Evolutionary conservation across 345 rosid species (phyloP).

Genomic region (Acer campestre): DNA sequence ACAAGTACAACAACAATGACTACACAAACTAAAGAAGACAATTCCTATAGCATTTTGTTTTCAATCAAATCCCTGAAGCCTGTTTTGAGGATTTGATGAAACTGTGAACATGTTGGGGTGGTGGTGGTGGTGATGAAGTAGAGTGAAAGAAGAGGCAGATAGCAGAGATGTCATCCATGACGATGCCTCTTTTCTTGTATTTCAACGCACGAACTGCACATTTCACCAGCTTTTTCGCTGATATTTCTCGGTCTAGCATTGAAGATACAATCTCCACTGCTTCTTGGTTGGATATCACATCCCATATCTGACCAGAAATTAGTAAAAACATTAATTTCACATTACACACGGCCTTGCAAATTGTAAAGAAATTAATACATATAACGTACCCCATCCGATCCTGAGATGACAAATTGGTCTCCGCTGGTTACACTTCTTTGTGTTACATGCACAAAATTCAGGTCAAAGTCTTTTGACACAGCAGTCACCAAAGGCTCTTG

Average conservation of each 20-base stretch:
- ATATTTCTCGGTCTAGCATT: constrained; percentile 48
- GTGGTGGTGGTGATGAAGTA: constrained; percentile 11
- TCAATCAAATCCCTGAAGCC: not conserved
- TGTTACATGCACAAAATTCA: constrained; percentile 70
- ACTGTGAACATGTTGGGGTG: not conserved
- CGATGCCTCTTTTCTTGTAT: constrained; percentile 61
- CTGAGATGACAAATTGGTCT: constrained; percentile 78
- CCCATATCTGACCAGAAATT: constrained; percentile 62
- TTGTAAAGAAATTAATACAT: not conserved
- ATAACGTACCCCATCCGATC: constrained; percentile 68
- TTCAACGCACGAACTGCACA: constrained; percentile 73
- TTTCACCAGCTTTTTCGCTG: constrained; percentile 74
- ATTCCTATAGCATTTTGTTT: not conserved
- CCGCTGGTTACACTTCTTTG: constrained; percentile 51
- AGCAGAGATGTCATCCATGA: constrained; percentile 86
- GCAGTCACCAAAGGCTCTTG: constrained; percentile 90
- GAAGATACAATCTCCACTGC: constrained; percentile 74
- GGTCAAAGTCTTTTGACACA: constrained; percentile 79
- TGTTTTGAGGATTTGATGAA: constrained; percentile 15
- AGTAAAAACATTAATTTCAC: too few species aligned
- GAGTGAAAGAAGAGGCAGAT: constrained; percentile 77
- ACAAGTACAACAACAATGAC: not conserved
- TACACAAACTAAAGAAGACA: not conserved
- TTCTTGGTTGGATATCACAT: constrained; percentile 76
- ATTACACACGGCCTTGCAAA: too few species aligned